Evolutionary conservation across 2,329 filamentous ascomycete species (phyloP), one percentile per base, ranked within the genome.

Genomic region (Pleomassaria siparia): DNA sequence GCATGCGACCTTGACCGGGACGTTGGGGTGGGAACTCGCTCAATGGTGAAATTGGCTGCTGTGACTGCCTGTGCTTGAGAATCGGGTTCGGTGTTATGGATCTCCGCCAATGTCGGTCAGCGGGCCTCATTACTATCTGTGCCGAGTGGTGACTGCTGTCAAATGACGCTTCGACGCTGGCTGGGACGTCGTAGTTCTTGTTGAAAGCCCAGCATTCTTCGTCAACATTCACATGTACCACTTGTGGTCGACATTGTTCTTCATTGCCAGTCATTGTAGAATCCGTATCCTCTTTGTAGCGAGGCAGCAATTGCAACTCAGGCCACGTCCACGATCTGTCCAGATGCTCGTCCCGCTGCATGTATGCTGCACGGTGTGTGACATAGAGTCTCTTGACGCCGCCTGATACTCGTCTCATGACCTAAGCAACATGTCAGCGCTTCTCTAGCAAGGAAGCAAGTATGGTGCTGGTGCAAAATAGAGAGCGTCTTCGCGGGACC

Each of bases 351-450:
- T 73, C 67, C 51, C 84, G 80, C 61, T 92, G 88, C 2, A 88
- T 72, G 55, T 92, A 92, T 1, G 86, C 85, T 55, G 87, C 84
- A 3, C 85, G 81, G 49, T 89, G 86, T 1, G 88, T 92, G 48
- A 91, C 78, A 69, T 88, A 92, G 11, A 92, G 78, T 8, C 88
- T 80, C 51, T 84, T 83, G 53, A 76, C 69, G 8, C 75, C 75
- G 20, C 80, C 78, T 9, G 81, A 78, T 24, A 83, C 79, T 59
- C 85, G 83, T 88, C 91, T 91, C 60, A 88, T 80, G 29, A 91
- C 21, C 32, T 35, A 33, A 33, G 32, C 20, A 35, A 16, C 4
- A 21, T 20, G 4, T 18, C 6, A 35, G 32, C 16, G 6, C n/a
- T 6, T 7, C 6, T 12, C 32, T 9, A 35, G 7, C 4, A 6